Percentiles rank a stretch among this genome's conserved stretches.
Evolutionary conservation across 108 stramenopile species (phyloP).

Genomic region (Fragilariopsis cylindrus): DNA sequence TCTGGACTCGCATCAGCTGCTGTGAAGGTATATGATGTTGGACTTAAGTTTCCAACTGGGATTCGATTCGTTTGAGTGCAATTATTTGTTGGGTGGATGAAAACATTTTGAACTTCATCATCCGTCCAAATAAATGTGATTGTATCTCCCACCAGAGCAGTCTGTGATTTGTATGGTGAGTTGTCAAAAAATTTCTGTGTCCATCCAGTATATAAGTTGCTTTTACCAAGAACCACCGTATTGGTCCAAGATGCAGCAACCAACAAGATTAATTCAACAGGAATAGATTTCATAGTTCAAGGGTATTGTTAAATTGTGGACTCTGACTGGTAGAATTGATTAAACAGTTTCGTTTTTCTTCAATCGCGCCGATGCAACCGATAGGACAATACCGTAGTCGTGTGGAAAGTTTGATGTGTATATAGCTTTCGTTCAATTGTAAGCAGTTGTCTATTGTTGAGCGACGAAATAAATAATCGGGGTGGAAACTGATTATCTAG

Average conservation of each 20-base stretch:
- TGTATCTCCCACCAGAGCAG: constrained; percentile 1
- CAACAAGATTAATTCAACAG: not conserved
- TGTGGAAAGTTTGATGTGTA: not conserved
- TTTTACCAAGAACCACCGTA: constrained; percentile 3
- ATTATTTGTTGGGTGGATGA: constrained; percentile 8
- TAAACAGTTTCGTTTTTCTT: not conserved
- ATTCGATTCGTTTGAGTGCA: constrained; percentile 7
- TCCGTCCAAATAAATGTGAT: constrained; percentile 14
- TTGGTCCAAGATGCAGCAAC: not conserved
- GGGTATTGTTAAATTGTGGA: not conserved
- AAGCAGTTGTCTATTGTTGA: not conserved
- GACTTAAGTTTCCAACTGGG: not conserved
- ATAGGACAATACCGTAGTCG: not conserved
- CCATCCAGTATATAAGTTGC: constrained; percentile 13
- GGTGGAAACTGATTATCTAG: too few relatives aligned
- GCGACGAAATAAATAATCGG: too few relatives aligned
- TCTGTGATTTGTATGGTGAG: not conserved
- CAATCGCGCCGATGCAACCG: not conserved
- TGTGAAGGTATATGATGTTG: constrained; percentile 1
- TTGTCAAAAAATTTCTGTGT: constrained; percentile 7
- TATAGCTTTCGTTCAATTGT: not conserved
- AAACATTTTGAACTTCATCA: constrained; percentile 9
- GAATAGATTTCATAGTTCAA: not conserved
- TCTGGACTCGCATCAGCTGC: not conserved
- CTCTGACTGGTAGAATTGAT: not conserved